These are phyloP conservation scores for Knoxia roxburghii DNA, from an alignment of 257 asterid species.

Conservation along the genomic window DNA sequence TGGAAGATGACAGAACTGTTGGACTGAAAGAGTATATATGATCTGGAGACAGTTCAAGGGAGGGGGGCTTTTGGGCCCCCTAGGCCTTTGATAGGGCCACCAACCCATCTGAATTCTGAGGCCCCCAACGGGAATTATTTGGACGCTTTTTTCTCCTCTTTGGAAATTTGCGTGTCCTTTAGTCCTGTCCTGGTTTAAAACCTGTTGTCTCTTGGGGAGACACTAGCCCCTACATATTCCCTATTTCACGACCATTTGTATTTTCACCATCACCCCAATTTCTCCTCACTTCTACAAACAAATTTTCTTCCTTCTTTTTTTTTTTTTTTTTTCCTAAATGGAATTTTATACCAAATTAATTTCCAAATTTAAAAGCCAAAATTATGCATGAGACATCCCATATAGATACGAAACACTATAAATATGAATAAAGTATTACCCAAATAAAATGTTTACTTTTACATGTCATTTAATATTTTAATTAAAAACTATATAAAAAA, in stretches of 20 bases:
- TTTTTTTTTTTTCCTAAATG: too few species aligned
- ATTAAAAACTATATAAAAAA: too few species aligned
- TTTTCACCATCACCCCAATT: not conserved
- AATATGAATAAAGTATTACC: too few species aligned
- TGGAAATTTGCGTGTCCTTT: slow-evolving; percentile 31
- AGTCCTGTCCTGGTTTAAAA: slow-evolving; percentile 16
- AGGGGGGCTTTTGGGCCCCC: slow-evolving; percentile 15
- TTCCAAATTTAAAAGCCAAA: too few species aligned
- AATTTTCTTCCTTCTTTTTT: too few species aligned
- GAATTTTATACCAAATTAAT: too few species aligned
- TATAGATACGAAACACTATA: too few species aligned
- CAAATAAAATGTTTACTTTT: too few species aligned
- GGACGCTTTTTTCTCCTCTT: slow-evolving; percentile 12
- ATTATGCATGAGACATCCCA: too few species aligned
- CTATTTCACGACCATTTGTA: slow-evolving; percentile 22
- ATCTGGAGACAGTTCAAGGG: slow-evolving; percentile 8
- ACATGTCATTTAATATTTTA: too few species aligned
- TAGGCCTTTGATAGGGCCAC: slow-evolving; percentile 6
- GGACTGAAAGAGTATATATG: slow-evolving; percentile 3
- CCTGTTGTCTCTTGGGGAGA: slow-evolving; percentile 41
- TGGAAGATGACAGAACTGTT: slow-evolving; percentile 14
- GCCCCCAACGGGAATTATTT: slow-evolving; percentile 3
- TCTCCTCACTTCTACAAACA: not conserved
- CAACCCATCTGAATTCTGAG: slow-evolving; percentile 6
- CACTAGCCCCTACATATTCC: slow-evolving; percentile 46